These are phyloP conservation scores for Camelina hispida DNA, from an alignment of 345 rosid species.

Conservation along the genomic window DNA sequence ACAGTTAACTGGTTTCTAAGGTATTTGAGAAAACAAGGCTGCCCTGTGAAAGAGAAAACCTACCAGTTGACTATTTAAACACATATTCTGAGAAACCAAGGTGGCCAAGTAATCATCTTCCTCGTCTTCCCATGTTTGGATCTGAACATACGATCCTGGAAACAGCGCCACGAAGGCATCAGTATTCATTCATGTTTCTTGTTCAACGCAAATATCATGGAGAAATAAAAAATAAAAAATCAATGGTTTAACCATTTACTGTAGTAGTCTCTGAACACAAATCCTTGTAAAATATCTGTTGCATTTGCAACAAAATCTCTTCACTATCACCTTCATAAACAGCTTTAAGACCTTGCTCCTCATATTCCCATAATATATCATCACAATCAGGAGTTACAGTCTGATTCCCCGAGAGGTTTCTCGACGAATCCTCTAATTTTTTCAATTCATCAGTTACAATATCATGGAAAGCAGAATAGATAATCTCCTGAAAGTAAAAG, in stretches of 20 bases:
- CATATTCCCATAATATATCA: constrained; percentile 88
- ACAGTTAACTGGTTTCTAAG: constrained; percentile 12
- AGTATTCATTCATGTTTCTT: too few species aligned
- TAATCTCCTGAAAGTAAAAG: constrained; percentile 55
- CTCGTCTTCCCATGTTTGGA: constrained; percentile 76
- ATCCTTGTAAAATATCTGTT: constrained; percentile 84
- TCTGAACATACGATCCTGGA: constrained; percentile 25
- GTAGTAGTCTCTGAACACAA: constrained; percentile 46
- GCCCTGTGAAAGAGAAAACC: background rate
- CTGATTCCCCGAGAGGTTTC: constrained; percentile 32
- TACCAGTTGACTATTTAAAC: constrained; percentile 68
- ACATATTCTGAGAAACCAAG: constrained; percentile 78
- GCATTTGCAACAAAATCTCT: constrained; percentile 88
- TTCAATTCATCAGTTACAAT: constrained; percentile 78
- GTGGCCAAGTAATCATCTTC: constrained; percentile 88
- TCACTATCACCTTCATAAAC: constrained; percentile 78
- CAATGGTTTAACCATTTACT: constrained; percentile 45
- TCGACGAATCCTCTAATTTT: constrained; percentile 57
- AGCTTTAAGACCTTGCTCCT: constrained; percentile 71
- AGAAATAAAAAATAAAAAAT: background rate
- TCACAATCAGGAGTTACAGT: constrained; percentile 26
- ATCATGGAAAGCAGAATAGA: constrained; percentile 64
- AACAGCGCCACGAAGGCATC: too few species aligned
- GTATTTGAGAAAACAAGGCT: constrained; percentile 7
- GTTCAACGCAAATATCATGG: background rate